Evolutionary conservation across 495 filamentous ascomycete species (phyloP), one percentile per base, ranked within the genome.

Genomic region (Penicillium argentinense): DNA sequence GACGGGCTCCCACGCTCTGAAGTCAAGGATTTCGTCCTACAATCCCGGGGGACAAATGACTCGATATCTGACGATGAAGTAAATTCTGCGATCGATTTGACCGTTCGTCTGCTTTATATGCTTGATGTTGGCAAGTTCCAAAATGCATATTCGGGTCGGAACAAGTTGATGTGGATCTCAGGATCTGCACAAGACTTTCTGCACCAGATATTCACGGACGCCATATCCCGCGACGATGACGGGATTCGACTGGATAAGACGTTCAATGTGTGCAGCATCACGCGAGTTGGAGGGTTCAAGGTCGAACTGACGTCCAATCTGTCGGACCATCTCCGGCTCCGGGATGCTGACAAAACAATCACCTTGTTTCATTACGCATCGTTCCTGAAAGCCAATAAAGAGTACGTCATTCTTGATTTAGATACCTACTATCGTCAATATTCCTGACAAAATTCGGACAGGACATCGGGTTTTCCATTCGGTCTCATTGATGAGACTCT

Each of bases 401-500:
- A 25, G 42, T 58, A 38, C 18, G 34, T 22, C 3, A 38, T 22
- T 3, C 16, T 22, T 16, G n/a, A n/a, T n/a, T n/a, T n/a, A n/a
- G n/a, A n/a, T n/a, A n/a, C n/a, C n/a, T n/a, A n/a, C n/a, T n/a
- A n/a, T n/a, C n/a, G n/a, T n/a, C n/a, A n/a, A n/a, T n/a, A n/a
- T n/a, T n/a, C n/a, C n/a, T n/a, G n/a, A n/a, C n/a, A n/a, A n/a
- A n/a, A n/a, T n/a, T n/a, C n/a, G n/a, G n/a, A n/a, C 12, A 38
- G 43, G 22, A 36, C 38, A 9, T 14, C 21, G 1, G 0, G 58
- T 9, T 57, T 74, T 9, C 69, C 68, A 1, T 18, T 49, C 1
- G 57, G 41, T 9, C 58, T 79, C 3, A 23, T 68, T 5, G 54
- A 71, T 9, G 76, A 79, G 51, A 79, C 74, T 2, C 49, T 80